Evolutionary conservation across 202 grass and related monocot species (phyloP).

Genomic region (Elaeis oleifera): DNA sequence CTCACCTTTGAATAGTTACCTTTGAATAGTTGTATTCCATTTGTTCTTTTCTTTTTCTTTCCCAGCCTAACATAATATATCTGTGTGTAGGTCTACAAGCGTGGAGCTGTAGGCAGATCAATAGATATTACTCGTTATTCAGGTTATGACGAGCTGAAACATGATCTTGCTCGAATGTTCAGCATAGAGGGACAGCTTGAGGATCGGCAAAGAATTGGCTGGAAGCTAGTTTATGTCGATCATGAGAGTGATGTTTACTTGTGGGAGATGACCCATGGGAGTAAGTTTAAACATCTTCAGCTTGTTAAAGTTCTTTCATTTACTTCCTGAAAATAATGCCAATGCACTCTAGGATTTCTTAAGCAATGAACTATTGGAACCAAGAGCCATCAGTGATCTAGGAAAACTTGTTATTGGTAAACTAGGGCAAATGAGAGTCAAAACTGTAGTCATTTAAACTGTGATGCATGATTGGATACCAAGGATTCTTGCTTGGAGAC

Average conservation of each 20-base stretch:
- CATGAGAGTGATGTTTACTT: constrained; percentile 85
- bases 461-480: no score
- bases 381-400: no score
- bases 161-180: constrained; percentile 94
- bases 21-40: background rate
- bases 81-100: constrained; percentile 81
- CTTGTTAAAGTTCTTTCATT: no score
- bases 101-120: constrained; percentile 88
- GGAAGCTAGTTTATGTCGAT: constrained; percentile 97
- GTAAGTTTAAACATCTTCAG: constrained; percentile 38
- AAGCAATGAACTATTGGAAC: no score
- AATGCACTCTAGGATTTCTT: no score
- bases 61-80: constrained; percentile 16
- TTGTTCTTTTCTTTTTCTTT: constrained; percentile 8
- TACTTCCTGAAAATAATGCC: no score
- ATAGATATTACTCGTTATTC: constrained; percentile 79
- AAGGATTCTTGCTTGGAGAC: no score
- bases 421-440: no score
- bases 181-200: constrained; percentile 97
- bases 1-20: no score
- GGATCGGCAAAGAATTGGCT: constrained; percentile 78
- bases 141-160: constrained; percentile 82
- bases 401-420: no score
- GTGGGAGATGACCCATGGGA: constrained; percentile 97
- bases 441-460: no score